These are phyloP conservation scores for Erodium maritimum DNA, from an alignment of 345 rosid species.

Conservation along the genomic window DNA sequence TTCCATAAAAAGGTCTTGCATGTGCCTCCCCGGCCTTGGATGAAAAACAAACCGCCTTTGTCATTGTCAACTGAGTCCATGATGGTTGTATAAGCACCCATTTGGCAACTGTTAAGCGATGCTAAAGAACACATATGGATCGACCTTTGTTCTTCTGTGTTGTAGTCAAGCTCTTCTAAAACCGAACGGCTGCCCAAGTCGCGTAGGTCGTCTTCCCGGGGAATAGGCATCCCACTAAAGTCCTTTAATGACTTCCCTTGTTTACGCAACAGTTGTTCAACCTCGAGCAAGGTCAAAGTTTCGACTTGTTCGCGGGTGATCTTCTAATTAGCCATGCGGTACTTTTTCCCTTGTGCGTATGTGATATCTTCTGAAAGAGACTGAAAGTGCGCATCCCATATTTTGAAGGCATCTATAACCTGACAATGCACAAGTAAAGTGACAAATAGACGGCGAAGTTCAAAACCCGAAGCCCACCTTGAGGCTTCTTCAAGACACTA, in stretches of 20 bases:
- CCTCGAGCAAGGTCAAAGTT: neutral
- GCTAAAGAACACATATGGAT: no score
- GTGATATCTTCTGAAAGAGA: neutral
- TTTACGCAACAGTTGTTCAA: no score
- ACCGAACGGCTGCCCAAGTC: neutral
- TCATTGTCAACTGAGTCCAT: no score
- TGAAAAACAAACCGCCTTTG: no score
- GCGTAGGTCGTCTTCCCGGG: neutral
- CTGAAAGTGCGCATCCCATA: neutral
- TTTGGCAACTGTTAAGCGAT: no score
- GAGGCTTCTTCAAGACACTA: conserved; percentile 3
- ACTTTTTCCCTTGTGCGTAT: neutral
- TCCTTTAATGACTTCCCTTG: neutral
- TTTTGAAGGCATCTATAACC: no score
- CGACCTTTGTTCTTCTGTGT: no score
- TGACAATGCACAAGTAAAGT: no score
- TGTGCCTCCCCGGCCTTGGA: no score
- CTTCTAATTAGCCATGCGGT: neutral
- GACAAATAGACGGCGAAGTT: no score
- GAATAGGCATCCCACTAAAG: neutral
- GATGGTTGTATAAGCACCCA: no score
- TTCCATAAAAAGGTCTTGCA: no score
- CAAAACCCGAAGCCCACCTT: neutral
- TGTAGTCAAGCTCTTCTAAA: neutral
- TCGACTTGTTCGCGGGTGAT: neutral